These are phyloP conservation scores for Suillus lakei DNA, from an alignment of 768 basidiomycete species.

Conservation along the genomic window DNA sequence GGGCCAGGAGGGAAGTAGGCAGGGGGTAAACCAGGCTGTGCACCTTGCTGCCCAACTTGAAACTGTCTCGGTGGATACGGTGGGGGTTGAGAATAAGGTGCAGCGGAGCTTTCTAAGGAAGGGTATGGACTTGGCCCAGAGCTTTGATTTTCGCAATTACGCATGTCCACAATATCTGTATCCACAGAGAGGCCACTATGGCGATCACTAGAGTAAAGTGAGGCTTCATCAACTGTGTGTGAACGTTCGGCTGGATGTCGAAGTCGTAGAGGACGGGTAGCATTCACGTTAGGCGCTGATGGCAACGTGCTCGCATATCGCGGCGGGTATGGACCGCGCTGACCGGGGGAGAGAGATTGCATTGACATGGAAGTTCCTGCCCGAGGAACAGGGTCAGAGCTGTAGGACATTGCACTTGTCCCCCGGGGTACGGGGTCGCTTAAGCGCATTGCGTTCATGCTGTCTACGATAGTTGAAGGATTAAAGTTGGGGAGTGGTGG, in stretches of 20 bases:
- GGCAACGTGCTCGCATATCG: constrained; percentile 50
- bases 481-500: constrained; percentile 45
- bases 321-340: constrained; percentile 38
- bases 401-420: constrained; percentile 31
- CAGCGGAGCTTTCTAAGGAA: constrained; percentile 24
- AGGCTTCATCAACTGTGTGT: constrained; percentile 25
- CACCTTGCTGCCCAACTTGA: constrained; percentile 34
- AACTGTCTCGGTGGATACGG: constrained; percentile 24
- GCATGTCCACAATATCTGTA: constrained; percentile 40
- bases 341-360: constrained; percentile 36
- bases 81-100: constrained; percentile 23
- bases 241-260: constrained; percentile 22
- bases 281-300: constrained; percentile 24
- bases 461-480: constrained; percentile 50
- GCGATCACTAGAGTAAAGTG: constrained; percentile 38
- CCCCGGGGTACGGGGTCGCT: constrained; percentile 43
- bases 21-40: constrained; percentile 26
- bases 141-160: constrained; percentile 44
- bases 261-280: constrained; percentile 23
- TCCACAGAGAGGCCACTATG: constrained; percentile 37
- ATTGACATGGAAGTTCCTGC: constrained; percentile 63
- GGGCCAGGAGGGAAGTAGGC: constrained; percentile 21
- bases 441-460: constrained; percentile 60
- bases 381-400: constrained; percentile 54
- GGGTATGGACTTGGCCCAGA: constrained; percentile 37